Percentiles rank a stretch among this genome's conserved stretches.
These are phyloP conservation scores for Trichocladium uniseriatum DNA, from an alignment of 495 filamentous ascomycete genomes.

Conservation along the genomic window DNA sequence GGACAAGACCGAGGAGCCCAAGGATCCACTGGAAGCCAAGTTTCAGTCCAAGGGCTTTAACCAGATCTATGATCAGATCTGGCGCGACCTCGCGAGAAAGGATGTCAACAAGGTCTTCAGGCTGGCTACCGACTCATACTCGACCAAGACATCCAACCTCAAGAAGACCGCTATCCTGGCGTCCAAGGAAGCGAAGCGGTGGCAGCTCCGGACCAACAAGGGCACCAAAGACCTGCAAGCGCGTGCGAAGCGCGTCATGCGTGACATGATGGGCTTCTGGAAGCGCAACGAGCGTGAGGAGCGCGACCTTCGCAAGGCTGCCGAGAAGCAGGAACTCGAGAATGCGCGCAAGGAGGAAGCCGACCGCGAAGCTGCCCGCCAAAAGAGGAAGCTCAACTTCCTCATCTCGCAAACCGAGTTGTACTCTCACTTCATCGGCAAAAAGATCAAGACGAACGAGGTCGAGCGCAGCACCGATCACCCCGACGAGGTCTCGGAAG, in stretches of 20 bases:
- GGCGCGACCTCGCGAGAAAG: conserved; percentile 87
- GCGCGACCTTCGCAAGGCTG: conserved; percentile 83
- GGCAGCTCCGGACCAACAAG: conserved; percentile 97
- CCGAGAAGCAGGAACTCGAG: conserved; percentile 93
- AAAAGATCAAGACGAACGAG: conserved; percentile 95
- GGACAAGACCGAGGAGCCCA: conserved; percentile 46
- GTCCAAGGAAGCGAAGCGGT: conserved; percentile 92
- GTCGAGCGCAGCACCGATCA: conserved; percentile 82
- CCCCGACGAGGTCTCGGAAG: conserved; percentile 48
- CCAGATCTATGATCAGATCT: conserved; percentile 97
- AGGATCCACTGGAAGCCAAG: conserved; percentile 41
- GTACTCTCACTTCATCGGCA: conserved; percentile 98
- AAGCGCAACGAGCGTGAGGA: conserved; percentile 98
- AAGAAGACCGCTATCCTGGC: conserved; percentile 97
- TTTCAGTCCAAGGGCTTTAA: conserved; percentile 89
- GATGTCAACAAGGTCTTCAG: conserved; percentile 87
- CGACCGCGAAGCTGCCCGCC: conserved; percentile 90
- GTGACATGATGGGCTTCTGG: conserved; percentile 99
- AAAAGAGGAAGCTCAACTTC: conserved; percentile 98
- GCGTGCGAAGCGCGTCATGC: conserved; percentile 93
- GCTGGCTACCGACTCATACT: conserved; percentile 70
- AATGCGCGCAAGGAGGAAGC: conserved; percentile 94
- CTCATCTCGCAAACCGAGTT: conserved; percentile 97
- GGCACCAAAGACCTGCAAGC: conserved; percentile 96
- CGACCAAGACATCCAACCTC: conserved; percentile 80